Evolutionary conservation across 208 protist genomes (phyloP), one percentile per base, ranked within the genome.

Genomic region (Crithidia brevicula): DNA sequence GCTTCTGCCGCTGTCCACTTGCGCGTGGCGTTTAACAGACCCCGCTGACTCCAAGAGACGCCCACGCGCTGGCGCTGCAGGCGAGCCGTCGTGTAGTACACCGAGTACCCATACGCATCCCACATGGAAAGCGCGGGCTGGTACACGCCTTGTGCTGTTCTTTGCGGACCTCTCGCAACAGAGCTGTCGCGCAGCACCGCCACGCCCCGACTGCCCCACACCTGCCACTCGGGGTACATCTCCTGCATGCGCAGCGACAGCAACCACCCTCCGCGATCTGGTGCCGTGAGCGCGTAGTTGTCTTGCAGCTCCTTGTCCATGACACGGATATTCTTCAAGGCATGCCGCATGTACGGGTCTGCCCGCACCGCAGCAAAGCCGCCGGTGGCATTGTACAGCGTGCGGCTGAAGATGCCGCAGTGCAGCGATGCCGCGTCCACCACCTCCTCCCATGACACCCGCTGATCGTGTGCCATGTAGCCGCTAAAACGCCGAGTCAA

Each of bases 341-440:
- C 25, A 10, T 27, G 15, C 7, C 7, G 42, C 27, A 54, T 30
- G 15, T 30, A 6, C 18, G 13, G 28, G 18, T 4, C 40, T 16
- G 36, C n/a, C 42, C 33, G 42, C 27, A 50, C 58, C 13, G 16
- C 40, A 10, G 54, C 62, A 16, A 76, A 49, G 42, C 75, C 75
- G 36, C 75, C 75, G 18, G 72, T 53, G 10, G 64, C 52, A 40
- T 81, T 61, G 52, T 73, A 73, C n/a, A 60, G 10, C 1, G 23
- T 33, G 43, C 67, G 67, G 69, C 65, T 7, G 40, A 67, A 81
- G 50, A 75, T 52, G 30, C 54, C 59, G 56, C 75, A 81, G 46
- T 75, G 69, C 42, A 74, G 68, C 30, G 75, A 72, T 16, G 52
- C 69, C 8, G 62, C 75, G 46, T 71, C 69, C 5, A 81, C 52